Conservation (phyloP, 441 rosid species). For the Rhodomyrtus psidioides region DNA sequence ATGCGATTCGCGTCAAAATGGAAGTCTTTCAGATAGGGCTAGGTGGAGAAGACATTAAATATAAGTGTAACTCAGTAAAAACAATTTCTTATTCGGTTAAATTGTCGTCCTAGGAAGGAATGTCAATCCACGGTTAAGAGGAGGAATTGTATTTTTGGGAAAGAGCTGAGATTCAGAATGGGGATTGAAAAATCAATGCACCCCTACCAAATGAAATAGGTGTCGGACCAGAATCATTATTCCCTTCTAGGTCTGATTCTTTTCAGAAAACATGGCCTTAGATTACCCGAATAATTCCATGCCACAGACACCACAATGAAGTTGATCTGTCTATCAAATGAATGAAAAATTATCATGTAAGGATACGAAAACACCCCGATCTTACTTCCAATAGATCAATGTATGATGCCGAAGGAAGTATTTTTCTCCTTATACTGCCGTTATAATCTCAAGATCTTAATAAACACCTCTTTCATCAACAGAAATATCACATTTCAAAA, state of each 20-base stretch:
- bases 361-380: neutral
- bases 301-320: neutral
- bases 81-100: neutral
- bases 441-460: neutral
- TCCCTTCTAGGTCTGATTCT: neutral
- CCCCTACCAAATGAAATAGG: neutral
- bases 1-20: neutral
- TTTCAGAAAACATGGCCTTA: neutral
- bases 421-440: neutral
- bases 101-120: neutral
- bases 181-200: neutral
- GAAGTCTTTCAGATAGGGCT: neutral
- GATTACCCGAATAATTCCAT: neutral
- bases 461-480: neutral
- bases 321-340: neutral
- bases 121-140: neutral
- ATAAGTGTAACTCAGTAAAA: too few relatives aligned
- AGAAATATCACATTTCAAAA: neutral
- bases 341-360: neutral
- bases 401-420: neutral
- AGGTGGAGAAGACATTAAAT: too few relatives aligned
- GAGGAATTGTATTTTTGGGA: neutral
- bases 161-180: neutral
- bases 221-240: neutral
- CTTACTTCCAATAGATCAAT: neutral